Base-by-base conservation (phyloP, 2,329 filamentous ascomycete genomes). In the Neofusicoccum sp. region DNA sequence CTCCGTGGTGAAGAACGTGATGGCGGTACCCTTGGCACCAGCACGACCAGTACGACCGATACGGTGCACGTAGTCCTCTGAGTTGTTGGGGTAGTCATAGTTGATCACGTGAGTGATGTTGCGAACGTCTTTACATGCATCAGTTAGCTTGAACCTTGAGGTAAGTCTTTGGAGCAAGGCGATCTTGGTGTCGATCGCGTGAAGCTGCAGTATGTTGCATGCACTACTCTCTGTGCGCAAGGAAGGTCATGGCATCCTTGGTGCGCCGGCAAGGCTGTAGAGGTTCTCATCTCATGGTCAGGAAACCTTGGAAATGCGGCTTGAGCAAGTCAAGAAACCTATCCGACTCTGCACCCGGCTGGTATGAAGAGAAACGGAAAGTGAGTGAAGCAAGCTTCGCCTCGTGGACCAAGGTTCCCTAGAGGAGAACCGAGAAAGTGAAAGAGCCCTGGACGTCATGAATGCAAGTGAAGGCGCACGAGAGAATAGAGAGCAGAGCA, bases 41-140 rank as follows among this genome's bases (percentile, higher is more conserved):
- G 85, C 85, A 82, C 85, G 85, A 78, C 82, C 85, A 73, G 85
- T 88, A 79, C 85, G 84, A 73, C 85, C 85, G 75, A 87, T 87
- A 73, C 85, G 85, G 76, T 88, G 85, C 74, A 88, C 83, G 70
- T 88, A 88, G 71, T 88, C 85, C 76, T 88, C 85, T 70, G 85
- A 87, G 76, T 88, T 98, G 84, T 98, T 98, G 78, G 93, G 93
- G 80, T 98, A 98, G 79, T 98, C 95, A 90, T 98, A 97, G 88
- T 98, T 98, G 82, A 99, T 86, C 81, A 99, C 95, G 83, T 99
- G 95, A 81, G 95, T 98, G 83, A 99, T 99, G 86, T 99, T 96
- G 82, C 93, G 93, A 84, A 99, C 95, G 89, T 99, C 95, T 98
- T 61, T 97, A 80, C 73, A 82, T 77, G 81, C 76, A 84, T 78